These are phyloP conservation scores for Colletotrichum simmondsii DNA, from an alignment of 2,329 filamentous ascomycete genomes.

Conservation along the genomic window DNA sequence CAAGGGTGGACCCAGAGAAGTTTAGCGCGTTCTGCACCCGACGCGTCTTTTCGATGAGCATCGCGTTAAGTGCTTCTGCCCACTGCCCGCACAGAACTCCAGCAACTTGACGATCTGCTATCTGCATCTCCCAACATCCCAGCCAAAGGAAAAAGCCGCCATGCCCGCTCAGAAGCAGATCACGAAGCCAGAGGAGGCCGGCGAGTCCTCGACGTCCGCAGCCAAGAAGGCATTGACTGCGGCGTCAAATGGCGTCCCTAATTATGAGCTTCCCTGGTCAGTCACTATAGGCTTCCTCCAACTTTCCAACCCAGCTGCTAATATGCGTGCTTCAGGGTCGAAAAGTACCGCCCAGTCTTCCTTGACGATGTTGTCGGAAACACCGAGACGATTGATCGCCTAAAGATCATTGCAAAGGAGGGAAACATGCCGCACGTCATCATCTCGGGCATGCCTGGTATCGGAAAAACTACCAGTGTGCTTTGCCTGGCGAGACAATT, in stretches of 20 bases:
- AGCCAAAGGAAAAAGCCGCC: not conserved
- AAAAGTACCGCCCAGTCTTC: constrained; percentile 96
- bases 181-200: constrained; percentile 60
- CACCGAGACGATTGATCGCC: constrained; percentile 94
- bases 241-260: constrained; percentile 60
- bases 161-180: constrained; percentile 55
- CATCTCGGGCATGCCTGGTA: constrained; percentile 99
- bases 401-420: constrained; percentile 98
- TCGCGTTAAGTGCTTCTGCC: constrained; percentile 34
- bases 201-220: constrained; percentile 71
- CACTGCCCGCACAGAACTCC: constrained; percentile 10
- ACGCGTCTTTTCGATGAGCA: constrained; percentile 32
- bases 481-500: constrained; percentile 92
- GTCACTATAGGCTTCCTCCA: constrained; percentile 23
- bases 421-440: constrained; percentile 99
- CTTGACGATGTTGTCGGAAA: constrained; percentile 98
- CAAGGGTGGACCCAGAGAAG: not conserved
- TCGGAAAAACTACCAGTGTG: constrained; percentile 97
- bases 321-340: constrained; percentile 74
- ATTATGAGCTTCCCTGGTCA: constrained; percentile 85
- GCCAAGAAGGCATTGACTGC: constrained; percentile 66
- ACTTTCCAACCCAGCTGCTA: constrained; percentile 12
- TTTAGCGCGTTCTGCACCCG: constrained; percentile 4
- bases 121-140: not conserved
- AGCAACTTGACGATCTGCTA: not conserved